Base-by-base conservation (phyloP, 768 basidiomycete species). In the Suillus subaureus region DNA sequence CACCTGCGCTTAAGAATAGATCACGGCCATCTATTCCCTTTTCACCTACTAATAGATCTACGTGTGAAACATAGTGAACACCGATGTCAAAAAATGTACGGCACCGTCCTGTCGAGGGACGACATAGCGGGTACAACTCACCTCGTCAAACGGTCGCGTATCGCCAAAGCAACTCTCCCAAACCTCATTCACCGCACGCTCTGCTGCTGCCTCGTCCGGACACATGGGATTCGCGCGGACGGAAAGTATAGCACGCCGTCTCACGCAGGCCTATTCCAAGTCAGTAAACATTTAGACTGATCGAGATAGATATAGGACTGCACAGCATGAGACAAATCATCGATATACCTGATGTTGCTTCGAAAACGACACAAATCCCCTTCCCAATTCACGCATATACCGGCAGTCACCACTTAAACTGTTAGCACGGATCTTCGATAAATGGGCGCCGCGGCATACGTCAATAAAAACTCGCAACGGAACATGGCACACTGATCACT, bases 81-180 rank as follows among this genome's bases (percentile, higher is more conserved):
- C 47, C 15, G 31, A 61, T 61, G 28, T 15, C 8, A 61, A 60
- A 18, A 28, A 54, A 52, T 57, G n/a, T 16, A 43, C 43, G 57
- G 61, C 58, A 31, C 31, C 23, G 12, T 61, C 42, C 37, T n/a
- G 55, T 43, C 57, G 57, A 40, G 18, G 16, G 57, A 6, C 4
- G 16, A 28, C 28, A 42, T 1, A 35, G n/a, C 37, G 8, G 12
- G 26, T 11, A 39, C 8, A 15, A 67, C 74, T 63, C 70, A 94
- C 94, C 90, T 99, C 96, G 76, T 99, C 97, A 75, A 98, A 99
- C 11, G 97, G 97, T 68, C 97, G 80, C 7, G 96, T 98, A 75
- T 99, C 97, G 43, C 85, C 89, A 78, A 93, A 96, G 77, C 97
- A 99, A 70, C 93, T 95, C 72, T 95, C 95, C 92, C 93, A 99